These are phyloP conservation scores for Begonia loranthoides DNA, from an alignment of 306 rosid species.

Conservation along the genomic window DNA sequence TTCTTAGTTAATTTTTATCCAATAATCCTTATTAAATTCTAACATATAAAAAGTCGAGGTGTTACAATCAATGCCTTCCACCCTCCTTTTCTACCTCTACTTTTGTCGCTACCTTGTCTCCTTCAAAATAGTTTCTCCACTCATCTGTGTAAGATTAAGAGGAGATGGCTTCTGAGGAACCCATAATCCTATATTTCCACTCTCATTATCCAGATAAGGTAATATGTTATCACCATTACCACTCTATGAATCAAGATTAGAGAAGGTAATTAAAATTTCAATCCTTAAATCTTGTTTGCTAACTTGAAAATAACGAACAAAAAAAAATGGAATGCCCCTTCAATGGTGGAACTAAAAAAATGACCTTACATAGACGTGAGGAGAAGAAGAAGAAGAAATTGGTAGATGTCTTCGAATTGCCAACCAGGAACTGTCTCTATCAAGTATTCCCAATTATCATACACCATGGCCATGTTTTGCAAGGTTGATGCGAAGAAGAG, in stretches of 20 bases:
- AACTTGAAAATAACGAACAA: not conserved
- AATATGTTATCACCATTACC: constrained; percentile 16
- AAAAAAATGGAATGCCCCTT: too few relatives aligned
- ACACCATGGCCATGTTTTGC: not conserved
- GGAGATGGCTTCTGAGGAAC: constrained; percentile 52
- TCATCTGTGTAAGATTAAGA: constrained; percentile 20
- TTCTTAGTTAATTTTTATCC: too few relatives aligned
- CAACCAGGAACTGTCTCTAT: constrained; percentile 80
- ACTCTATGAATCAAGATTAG: constrained; percentile 26
- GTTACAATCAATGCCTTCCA: too few relatives aligned
- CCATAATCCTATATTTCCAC: constrained; percentile 36
- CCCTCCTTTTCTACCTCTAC: not conserved
- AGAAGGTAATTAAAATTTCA: not conserved
- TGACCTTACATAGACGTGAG: constrained; percentile 49
- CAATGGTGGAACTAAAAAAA: too few relatives aligned
- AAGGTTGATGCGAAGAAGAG: not conserved
- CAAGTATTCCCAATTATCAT: constrained; percentile 33
- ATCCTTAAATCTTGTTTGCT: not conserved
- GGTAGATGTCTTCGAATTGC: constrained; percentile 68
- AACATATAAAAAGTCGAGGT: too few relatives aligned
- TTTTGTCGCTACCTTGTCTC: constrained; percentile 20
- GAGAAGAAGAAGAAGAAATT: constrained; percentile 31
- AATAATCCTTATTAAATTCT: too few relatives aligned
- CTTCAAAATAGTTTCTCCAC: constrained; percentile 9
- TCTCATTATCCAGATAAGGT: constrained; percentile 21